Evolutionary conservation across 345 rosid genomes (phyloP).

Genomic region (Populus nigra): DNA sequence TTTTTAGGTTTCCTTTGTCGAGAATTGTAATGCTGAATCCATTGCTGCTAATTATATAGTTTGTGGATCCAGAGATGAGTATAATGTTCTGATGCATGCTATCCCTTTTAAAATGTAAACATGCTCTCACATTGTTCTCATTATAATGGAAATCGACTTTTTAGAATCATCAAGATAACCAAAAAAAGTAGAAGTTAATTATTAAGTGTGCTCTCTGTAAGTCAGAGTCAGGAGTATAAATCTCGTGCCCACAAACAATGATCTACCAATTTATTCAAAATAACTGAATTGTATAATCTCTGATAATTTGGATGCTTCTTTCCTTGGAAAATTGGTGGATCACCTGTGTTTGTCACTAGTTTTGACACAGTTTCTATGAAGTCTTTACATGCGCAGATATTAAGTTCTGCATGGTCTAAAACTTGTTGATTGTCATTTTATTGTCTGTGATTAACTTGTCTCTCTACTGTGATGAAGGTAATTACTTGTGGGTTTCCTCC

Average conservation of each 20-base stretch:
- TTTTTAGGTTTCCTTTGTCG: too few relatives aligned
- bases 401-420: too few relatives aligned
- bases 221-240: not conserved
- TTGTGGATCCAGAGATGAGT: too few relatives aligned
- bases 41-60: too few relatives aligned
- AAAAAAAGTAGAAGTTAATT: not conserved
- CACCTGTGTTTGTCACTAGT: conserved; percentile 1
- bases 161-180: not conserved
- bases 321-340: not conserved
- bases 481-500: conserved; percentile 94
- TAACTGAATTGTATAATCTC: not conserved
- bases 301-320: not conserved
- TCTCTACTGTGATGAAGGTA: conserved; percentile 44
- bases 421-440: not conserved
- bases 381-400: too few relatives aligned
- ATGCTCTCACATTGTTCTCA: not conserved
- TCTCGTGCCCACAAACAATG: not conserved
- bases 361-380: not conserved
- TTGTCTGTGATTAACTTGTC: not conserved
- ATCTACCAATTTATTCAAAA: not conserved
- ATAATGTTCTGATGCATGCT: not conserved
- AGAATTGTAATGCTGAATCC: too few relatives aligned
- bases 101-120: not conserved
- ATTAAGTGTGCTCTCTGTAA: not conserved
- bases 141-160: not conserved